Percentiles rank a stretch among this genome's conserved stretches.
These are phyloP conservation scores for Curvularia lunata DNA, from an alignment of 2,329 filamentous ascomycete genomes.

Conservation along the genomic window DNA sequence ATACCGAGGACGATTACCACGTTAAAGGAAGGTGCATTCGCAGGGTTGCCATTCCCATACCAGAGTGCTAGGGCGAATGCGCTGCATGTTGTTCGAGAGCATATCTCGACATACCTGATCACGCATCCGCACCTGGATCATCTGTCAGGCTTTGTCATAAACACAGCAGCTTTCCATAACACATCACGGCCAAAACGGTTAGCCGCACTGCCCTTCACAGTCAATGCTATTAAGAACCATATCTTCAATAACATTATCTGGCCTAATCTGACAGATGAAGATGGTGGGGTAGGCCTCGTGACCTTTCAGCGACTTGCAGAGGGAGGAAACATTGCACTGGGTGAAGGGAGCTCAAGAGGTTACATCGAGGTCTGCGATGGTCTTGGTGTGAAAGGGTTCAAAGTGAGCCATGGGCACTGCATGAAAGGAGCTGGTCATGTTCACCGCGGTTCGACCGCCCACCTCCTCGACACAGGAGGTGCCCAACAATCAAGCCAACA, in stretches of 20 bases:
- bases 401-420: constrained; percentile 88
- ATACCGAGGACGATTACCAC: constrained; percentile 59
- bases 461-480: constrained; percentile 46
- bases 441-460: constrained; percentile 54
- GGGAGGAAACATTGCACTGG: constrained; percentile 83
- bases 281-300: constrained; percentile 89
- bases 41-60: constrained; percentile 74
- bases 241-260: constrained; percentile 98
- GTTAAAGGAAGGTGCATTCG: constrained; percentile 72
- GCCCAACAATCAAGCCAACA: constrained; percentile 28
- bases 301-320: constrained; percentile 89
- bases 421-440: constrained; percentile 64
- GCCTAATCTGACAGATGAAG: constrained; percentile 96
- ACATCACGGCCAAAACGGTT: constrained; percentile 80
- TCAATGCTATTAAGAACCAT: constrained; percentile 88
- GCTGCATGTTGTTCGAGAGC: constrained; percentile 74
- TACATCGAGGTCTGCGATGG: constrained; percentile 90
- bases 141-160: constrained; percentile 88
- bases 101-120: constrained; percentile 88
- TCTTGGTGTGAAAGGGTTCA: constrained; percentile 84
- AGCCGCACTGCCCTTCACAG: constrained; percentile 85
- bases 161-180: constrained; percentile 84
- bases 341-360: constrained; percentile 77
- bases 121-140: constrained; percentile 98
- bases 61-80: constrained; percentile 77